Conservation (phyloP, 495 filamentous ascomycete species). For the Patellaria atrata region DNA sequence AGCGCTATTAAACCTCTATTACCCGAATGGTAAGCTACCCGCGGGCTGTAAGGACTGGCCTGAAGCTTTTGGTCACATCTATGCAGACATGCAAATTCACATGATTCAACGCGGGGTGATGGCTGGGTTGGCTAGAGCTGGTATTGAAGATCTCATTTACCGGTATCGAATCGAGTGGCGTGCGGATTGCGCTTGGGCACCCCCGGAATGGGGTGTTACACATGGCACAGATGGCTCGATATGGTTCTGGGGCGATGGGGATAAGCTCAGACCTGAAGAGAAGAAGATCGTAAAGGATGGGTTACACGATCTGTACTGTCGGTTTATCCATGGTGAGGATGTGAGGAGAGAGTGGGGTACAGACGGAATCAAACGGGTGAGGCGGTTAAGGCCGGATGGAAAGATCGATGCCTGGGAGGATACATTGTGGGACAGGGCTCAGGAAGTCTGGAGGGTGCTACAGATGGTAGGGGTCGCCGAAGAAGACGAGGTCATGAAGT, state of each 20-base stretch:
- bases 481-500: not conserved
- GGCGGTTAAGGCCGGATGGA: slow-evolving; percentile 33
- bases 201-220: slow-evolving; percentile 40
- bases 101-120: slow-evolving; percentile 24
- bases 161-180: slow-evolving; percentile 39
- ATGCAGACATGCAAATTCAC: slow-evolving; percentile 44
- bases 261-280: slow-evolving; percentile 28
- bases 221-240: slow-evolving; percentile 41
- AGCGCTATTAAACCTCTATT: slow-evolving; percentile 32
- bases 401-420: slow-evolving; percentile 33
- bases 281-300: slow-evolving; percentile 27
- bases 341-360: slow-evolving; percentile 32
- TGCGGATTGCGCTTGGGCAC: slow-evolving; percentile 31
- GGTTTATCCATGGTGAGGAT: slow-evolving; percentile 33
- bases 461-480: slow-evolving; percentile 15
- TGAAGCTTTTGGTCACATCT: slow-evolving; percentile 41
- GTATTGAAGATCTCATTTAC: slow-evolving; percentile 25
- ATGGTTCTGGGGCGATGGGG: slow-evolving; percentile 44
- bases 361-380: slow-evolving; percentile 27
- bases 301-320: slow-evolving; percentile 31
- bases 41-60: slow-evolving; percentile 30
- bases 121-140: slow-evolving; percentile 17
- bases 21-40: slow-evolving; percentile 24
- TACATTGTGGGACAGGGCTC: slow-evolving; percentile 32
- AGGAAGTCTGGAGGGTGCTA: slow-evolving; percentile 34